Percentiles rank a stretch among this genome's conserved stretches.
These are phyloP conservation scores for Termitomyces sp. DNA, from an alignment of 768 basidiomycete genomes.

Conservation along the genomic window DNA sequence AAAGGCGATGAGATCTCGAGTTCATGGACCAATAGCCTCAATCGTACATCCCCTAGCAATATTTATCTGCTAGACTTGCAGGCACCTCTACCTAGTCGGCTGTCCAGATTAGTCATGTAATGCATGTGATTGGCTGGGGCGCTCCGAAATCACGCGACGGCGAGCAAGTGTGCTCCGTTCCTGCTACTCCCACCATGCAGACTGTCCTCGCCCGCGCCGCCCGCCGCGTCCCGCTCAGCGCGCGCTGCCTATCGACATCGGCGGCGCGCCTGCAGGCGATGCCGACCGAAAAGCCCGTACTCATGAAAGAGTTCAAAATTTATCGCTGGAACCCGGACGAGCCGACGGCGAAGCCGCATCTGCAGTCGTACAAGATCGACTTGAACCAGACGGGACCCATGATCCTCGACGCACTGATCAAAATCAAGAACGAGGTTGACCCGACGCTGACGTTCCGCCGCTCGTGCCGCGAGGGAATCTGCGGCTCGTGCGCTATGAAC, in stretches of 20 bases:
- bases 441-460: slow-evolving; percentile 95
- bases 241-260: slow-evolving; percentile 14
- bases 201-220: slow-evolving; percentile 9
- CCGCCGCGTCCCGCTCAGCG: background rate
- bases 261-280: slow-evolving; percentile 30
- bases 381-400: slow-evolving; percentile 95
- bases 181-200: slow-evolving; percentile 11
- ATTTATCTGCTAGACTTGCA: no score
- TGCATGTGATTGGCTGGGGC: slow-evolving; percentile 18
- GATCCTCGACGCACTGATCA: slow-evolving; percentile 93
- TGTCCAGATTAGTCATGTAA: background rate
- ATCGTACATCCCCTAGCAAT: no score
- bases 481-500: slow-evolving; percentile 99
- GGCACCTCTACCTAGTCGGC: no score
- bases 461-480: slow-evolving; percentile 93
- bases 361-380: slow-evolving; percentile 91
- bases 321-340: slow-evolving; percentile 99
- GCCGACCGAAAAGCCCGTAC: slow-evolving; percentile 58
- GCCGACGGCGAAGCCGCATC: slow-evolving; percentile 82
- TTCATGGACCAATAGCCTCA: no score
- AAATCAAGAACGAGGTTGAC: slow-evolving; percentile 99
- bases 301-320: slow-evolving; percentile 95
- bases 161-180: background rate
- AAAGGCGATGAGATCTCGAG: no score
- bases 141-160: slow-evolving; percentile 18